A percentile compares a stretch with the other conserved stretches of the same genome.
Conservation (phyloP, 805 yeast species). For the Ogataea pini region DNA sequence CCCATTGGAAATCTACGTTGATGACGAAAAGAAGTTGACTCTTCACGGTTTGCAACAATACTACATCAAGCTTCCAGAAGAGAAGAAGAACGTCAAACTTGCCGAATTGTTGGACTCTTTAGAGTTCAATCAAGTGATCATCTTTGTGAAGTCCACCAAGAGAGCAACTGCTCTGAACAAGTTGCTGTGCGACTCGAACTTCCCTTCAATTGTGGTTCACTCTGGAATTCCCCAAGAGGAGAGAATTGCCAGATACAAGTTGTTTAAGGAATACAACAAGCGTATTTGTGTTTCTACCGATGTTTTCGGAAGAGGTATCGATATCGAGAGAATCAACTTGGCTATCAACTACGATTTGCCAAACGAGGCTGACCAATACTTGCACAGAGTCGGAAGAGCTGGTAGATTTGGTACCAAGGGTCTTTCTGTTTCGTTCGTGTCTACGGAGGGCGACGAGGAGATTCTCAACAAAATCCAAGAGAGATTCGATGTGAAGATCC, state of each 20-base stretch:
- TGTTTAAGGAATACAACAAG: constrained; percentile 96
- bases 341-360: constrained; percentile 98
- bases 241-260: constrained; percentile 94
- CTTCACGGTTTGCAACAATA: constrained; percentile 98
- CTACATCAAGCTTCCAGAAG: constrained; percentile 85
- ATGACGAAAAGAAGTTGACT: constrained; percentile 95
- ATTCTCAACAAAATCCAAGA: constrained; percentile 91
- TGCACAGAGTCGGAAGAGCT: constrained; percentile 99
- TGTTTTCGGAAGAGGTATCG: constrained; percentile 99
- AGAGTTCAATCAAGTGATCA: constrained; percentile 97
- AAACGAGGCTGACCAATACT: constrained; percentile 93
- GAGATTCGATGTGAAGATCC: constrained; percentile 93
- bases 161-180: constrained; percentile 92
- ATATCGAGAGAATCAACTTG: constrained; percentile 96
- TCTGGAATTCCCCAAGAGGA: constrained; percentile 95
- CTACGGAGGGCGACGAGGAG: constrained; percentile 84
- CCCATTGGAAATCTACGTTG: constrained; percentile 95
- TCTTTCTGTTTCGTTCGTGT: constrained; percentile 87
- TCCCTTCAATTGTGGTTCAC: constrained; percentile 97
- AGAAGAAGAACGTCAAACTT: constrained; percentile 89
- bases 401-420: constrained; percentile 99
- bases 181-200: constrained; percentile 85
- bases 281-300: constrained; percentile 98
- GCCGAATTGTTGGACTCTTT: constrained; percentile 90
- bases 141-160: constrained; percentile 86